Conservation (phyloP, 352 stramenopile genomes). For the Phytophthora meadii region DNA sequence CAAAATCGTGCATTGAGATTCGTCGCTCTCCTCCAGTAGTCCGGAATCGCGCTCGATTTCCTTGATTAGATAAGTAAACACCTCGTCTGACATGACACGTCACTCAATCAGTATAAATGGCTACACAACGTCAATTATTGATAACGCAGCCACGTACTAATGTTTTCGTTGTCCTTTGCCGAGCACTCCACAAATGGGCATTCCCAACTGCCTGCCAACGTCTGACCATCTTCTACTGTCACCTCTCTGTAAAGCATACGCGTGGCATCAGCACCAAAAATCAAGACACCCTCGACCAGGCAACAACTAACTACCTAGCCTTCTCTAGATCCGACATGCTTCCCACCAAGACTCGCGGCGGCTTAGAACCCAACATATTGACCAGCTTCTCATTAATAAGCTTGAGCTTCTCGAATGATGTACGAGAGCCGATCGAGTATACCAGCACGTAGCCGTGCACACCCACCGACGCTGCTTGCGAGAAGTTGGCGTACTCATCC, state of each 20-base stretch:
- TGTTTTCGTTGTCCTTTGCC: constrained; percentile 92
- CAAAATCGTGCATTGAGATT: constrained; percentile 81
- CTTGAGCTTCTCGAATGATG: constrained; percentile 95
- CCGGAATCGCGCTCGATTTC: constrained; percentile 91
- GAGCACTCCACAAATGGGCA: constrained; percentile 96
- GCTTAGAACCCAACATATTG: constrained; percentile 94
- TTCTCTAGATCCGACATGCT: constrained; percentile 96
- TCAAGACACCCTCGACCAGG: not conserved
- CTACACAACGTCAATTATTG: not conserved
- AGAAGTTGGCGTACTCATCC: constrained; percentile 97
- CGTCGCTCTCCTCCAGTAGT: constrained; percentile 82
- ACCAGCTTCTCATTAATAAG: constrained; percentile 95
- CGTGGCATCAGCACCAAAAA: constrained; percentile 7
- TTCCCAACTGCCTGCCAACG: constrained; percentile 90
- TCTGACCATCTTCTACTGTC: constrained; percentile 84
- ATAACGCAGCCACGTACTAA: constrained; percentile 68
- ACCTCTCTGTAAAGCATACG: constrained; percentile 65
- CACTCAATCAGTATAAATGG: constrained; percentile 12
- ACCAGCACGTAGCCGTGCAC: constrained; percentile 96
- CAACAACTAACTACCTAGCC: constrained; percentile 75
- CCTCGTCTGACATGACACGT: constrained; percentile 62
- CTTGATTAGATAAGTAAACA: constrained; percentile 92
- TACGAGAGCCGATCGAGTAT: constrained; percentile 93
- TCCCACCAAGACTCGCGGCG: constrained; percentile 94
- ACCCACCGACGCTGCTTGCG: constrained; percentile 94